These are phyloP conservation scores for Klebsormidium nitens DNA, from an alignment of 139 green algal genomes.

Conservation along the genomic window DNA sequence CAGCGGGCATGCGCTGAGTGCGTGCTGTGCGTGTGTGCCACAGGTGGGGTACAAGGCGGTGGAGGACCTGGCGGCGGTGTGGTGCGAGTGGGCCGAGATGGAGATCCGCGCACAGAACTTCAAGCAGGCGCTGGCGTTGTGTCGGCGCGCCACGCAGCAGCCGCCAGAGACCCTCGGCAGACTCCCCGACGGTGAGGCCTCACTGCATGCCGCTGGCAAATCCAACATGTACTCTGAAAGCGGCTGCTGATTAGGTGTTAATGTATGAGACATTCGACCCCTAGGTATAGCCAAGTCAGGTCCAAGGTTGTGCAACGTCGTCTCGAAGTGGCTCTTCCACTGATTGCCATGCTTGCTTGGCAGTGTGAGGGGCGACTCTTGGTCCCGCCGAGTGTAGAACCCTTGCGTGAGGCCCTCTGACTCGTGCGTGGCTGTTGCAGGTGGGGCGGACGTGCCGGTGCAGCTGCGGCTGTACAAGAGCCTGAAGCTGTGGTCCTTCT, in stretches of 20 bases:
- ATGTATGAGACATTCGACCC: no score
- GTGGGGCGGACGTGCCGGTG: slow-evolving; percentile 48
- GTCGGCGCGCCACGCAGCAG: slow-evolving; percentile 58
- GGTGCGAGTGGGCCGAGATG: slow-evolving; percentile 94
- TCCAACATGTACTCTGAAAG: no score
- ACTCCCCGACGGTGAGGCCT: no score
- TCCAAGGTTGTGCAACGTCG: no score
- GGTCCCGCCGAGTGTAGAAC: neutral
- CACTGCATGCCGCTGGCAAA: no score
- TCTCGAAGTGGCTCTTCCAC: no score
- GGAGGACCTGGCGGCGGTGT: slow-evolving; percentile 92
- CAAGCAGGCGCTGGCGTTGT: slow-evolving; percentile 69
- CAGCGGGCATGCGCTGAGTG: no score
- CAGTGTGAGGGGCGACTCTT: no score
- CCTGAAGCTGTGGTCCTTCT: slow-evolving; percentile 77
- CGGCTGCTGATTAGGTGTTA: no score
- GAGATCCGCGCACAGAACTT: slow-evolving; percentile 92
- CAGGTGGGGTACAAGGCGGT: slow-evolving; percentile 73
- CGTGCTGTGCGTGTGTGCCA: no score
- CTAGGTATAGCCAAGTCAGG: no score
- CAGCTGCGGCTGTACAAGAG: slow-evolving; percentile 73
- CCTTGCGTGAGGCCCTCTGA: neutral
- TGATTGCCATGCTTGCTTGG: no score
- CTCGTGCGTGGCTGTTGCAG: slow-evolving; percentile 23
- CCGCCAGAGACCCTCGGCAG: slow-evolving; percentile 38